These are phyloP conservation scores for Tetracentron sinense DNA, from an alignment of 164 flowering plant genomes.

Conservation along the genomic window DNA sequence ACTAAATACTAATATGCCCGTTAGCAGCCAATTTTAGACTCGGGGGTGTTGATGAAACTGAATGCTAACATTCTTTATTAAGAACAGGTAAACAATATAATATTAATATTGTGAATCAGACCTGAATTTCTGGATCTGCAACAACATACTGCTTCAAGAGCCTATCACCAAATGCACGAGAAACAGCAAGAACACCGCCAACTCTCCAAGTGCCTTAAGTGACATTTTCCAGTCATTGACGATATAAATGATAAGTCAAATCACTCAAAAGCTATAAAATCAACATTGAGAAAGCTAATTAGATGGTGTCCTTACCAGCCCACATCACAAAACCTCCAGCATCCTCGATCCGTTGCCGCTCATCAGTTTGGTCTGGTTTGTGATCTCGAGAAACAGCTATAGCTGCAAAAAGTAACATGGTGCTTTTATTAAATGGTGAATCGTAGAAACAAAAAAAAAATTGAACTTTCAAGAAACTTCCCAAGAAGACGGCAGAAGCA, in stretches of 20 bases:
- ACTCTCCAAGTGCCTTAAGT: slow-evolving; percentile 93
- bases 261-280: not conserved
- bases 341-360: slow-evolving; percentile 90
- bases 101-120: slow-evolving; percentile 16
- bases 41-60: no score
- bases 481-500: not conserved
- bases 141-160: slow-evolving; percentile 96
- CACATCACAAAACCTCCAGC: slow-evolving; percentile 99
- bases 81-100: no score
- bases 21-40: no score
- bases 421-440: not conserved
- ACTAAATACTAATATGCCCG: no score
- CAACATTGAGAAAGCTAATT: not conserved
- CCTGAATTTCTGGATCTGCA: slow-evolving; percentile 98
- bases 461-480: not conserved
- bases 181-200: slow-evolving; percentile 98
- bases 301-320: slow-evolving; percentile 58
- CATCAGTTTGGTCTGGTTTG: slow-evolving; percentile 97
- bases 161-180: slow-evolving; percentile 99
- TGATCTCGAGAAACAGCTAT: slow-evolving; percentile 97
- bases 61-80: no score
- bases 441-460: not conserved
- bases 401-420: slow-evolving; percentile 39
- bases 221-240: not conserved
- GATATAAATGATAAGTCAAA: not conserved